Evolutionary conservation across 352 stramenopile genomes (phyloP), one percentile per base, ranked within the genome.

Genomic region (Pythium coloratum): DNA sequence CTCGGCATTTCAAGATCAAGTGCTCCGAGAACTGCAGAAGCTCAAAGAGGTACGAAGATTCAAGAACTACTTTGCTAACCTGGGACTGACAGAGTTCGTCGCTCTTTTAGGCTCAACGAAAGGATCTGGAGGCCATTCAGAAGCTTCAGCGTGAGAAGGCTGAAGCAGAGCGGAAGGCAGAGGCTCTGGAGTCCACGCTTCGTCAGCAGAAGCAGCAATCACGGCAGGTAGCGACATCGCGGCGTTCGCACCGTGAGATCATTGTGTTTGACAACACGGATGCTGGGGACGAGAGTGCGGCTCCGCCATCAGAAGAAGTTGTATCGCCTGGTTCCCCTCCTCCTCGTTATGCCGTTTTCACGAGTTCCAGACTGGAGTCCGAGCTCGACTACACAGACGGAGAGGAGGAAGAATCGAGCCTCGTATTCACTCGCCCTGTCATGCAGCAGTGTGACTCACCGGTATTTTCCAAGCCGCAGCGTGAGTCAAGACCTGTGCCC

Each of bases 1-100:
- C 2, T 6, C 49, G 8, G 56, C 44, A 5, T 90, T 90, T 47
- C 73, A 88, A 64, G 54, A 73, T 0, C 70, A 82, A 59, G 72
- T 90, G 10, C 42, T 90, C 2, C 38, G 69, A 2, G 77, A 90
- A 50, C 64, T 90, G 6, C 76, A 78, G n/a, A 76, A 76, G 32
- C 72, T 88, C 14, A 88, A 85, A 53, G 40, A 85, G 50, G 75
- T 85, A 53, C 51, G 53, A 26, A 65, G 30, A 20, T 30, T 2
- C 28, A 30, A 2, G 28, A 4, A 4, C 3, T 30, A 30, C 28
- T 30, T 4, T 30, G 28, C 28, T 30, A 30, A 30, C 28, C 28
- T 30, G 28, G 28, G 28, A 30, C 28, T 30, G 28, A 30, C 28
- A 30, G 28, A 30, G 28, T 30, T 30, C 28, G 28, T 30, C 28